These are phyloP conservation scores for Aspergillus brasiliensis DNA, from an alignment of 2,329 filamentous ascomycete species.

Conservation along the genomic window DNA sequence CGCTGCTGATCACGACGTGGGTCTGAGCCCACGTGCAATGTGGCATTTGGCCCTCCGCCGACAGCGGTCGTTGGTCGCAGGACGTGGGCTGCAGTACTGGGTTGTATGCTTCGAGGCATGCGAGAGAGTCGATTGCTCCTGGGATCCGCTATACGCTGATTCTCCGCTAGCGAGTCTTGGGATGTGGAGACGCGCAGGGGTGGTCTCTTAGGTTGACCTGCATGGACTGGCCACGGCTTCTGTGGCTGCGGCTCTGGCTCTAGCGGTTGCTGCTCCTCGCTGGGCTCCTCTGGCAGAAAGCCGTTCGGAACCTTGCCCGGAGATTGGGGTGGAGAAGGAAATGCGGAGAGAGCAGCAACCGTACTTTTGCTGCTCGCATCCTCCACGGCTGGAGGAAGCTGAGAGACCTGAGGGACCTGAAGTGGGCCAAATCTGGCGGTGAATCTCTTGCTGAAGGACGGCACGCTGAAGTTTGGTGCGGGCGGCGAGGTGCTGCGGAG, in stretches of 20 bases:
- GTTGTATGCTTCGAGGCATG: slow-evolving; percentile 8
- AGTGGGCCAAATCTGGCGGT: slow-evolving; percentile 22
- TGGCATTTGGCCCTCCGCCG: background rate
- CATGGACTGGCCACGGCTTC: background rate
- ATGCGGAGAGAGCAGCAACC: slow-evolving; percentile 22
- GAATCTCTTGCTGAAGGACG: slow-evolving; percentile 44
- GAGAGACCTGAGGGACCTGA: slow-evolving; percentile 18
- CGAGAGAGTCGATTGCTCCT: slow-evolving; percentile 16
- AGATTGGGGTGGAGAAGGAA: slow-evolving; percentile 37
- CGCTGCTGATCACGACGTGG: slow-evolving; percentile 14
- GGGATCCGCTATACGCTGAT: background rate
- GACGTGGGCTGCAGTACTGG: background rate
- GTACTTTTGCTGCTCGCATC: slow-evolving; percentile 17
- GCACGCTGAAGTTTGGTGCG: slow-evolving; percentile 46
- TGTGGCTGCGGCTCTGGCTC: slow-evolving; percentile 20
- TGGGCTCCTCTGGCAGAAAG: slow-evolving; percentile 23
- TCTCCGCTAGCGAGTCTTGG: slow-evolving; percentile 1
- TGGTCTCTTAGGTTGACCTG: background rate
- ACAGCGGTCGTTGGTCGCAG: slow-evolving; percentile 4
- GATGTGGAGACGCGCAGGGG: slow-evolving; percentile 1
- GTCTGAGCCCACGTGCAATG: background rate
- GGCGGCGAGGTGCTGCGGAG: slow-evolving; percentile 36
- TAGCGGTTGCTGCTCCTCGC: slow-evolving; percentile 21
- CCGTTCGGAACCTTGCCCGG: slow-evolving; percentile 31
- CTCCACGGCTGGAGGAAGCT: slow-evolving; percentile 17